Percentiles rank a stretch among this genome's conserved stretches.
Evolutionary conservation across 495 filamentous ascomycete genomes (phyloP).

Genomic region (Diplogelasinospora grovesii): DNA sequence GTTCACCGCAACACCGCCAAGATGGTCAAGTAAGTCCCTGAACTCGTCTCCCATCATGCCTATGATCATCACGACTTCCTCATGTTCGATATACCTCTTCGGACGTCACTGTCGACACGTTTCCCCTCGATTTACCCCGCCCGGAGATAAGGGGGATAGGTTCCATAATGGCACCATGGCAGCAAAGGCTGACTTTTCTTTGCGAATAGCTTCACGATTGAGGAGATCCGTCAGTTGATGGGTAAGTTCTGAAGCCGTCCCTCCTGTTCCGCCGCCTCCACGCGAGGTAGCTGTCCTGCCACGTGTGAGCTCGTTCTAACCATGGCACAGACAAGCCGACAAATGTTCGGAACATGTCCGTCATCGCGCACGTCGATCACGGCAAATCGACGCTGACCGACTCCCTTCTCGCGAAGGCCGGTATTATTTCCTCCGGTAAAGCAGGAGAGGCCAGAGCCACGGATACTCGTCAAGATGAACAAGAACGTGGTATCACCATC

Average conservation of each 20-base stretch:
- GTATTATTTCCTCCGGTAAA: slow-evolving; percentile 98
- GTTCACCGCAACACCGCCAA: slow-evolving; percentile 67
- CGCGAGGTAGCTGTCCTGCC: background rate
- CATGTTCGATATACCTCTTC: slow-evolving; percentile 24
- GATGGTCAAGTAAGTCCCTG: slow-evolving; percentile 95
- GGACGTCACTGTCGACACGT: slow-evolving; percentile 3
- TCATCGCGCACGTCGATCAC: slow-evolving; percentile 99
- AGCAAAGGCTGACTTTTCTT: slow-evolving; percentile 23
- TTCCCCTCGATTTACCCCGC: slow-evolving; percentile 25
- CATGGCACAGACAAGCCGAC: slow-evolving; percentile 64
- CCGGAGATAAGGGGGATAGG: slow-evolving; percentile 37
- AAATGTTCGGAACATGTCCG: slow-evolving; percentile 98
- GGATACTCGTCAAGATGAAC: slow-evolving; percentile 94
- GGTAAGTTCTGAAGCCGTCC: too few relatives aligned
- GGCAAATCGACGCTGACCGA: slow-evolving; percentile 99
- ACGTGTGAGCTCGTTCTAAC: slow-evolving; percentile 11
- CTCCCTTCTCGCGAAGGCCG: slow-evolving; percentile 96
- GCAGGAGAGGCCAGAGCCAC: slow-evolving; percentile 93
- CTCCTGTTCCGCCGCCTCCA: background rate
- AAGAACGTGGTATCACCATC: slow-evolving; percentile 99
- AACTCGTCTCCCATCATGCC: slow-evolving; percentile 2
- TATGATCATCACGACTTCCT: slow-evolving; percentile 1
- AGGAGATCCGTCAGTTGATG: slow-evolving; percentile 96
- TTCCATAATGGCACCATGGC: too few relatives aligned
- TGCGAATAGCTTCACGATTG: slow-evolving; percentile 86